A percentile compares a stretch with the other conserved stretches of the same genome.
Conservation (phyloP, 1,284 basidiomycete species). For the Thecaphora frezii region DNA sequence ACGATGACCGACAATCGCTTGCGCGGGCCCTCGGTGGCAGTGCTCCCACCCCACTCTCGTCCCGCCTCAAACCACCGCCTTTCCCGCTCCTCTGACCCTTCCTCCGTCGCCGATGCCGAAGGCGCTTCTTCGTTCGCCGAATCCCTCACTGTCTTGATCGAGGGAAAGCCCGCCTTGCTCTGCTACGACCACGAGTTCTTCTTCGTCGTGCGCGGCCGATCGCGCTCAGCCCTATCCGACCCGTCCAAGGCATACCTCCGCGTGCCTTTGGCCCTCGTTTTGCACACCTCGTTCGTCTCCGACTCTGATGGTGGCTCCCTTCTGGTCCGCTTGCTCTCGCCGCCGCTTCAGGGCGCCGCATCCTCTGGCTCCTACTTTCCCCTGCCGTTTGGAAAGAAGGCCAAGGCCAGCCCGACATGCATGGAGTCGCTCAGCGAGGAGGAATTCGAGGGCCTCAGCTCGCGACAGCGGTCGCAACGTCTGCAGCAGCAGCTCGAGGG, state of each 20-base stretch:
- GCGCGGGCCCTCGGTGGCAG: not conserved
- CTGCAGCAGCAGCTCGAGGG: slow-evolving; percentile 38
- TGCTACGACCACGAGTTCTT: slow-evolving; percentile 43
- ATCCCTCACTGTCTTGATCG: slow-evolving; percentile 36
- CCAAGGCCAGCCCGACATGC: slow-evolving; percentile 11
- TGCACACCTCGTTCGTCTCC: slow-evolving; percentile 45
- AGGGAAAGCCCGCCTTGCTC: slow-evolving; percentile 43
- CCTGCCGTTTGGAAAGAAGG: no score
- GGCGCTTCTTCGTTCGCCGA: not conserved
- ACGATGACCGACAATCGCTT: not conserved
- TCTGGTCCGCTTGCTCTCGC: slow-evolving; percentile 43
- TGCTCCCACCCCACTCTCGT: not conserved
- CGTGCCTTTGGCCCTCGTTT: slow-evolving; percentile 38
- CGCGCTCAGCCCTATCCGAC: slow-evolving; percentile 6
- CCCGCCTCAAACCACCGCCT: not conserved
- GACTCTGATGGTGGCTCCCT: slow-evolving; percentile 52
- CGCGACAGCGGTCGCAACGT: slow-evolving; percentile 11
- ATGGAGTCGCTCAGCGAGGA: slow-evolving; percentile 20
- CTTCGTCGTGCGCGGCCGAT: slow-evolving; percentile 31
- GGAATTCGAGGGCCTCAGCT: slow-evolving; percentile 9
- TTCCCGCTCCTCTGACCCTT: not conserved
- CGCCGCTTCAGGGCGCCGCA: slow-evolving; percentile 16
- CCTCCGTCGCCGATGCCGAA: not conserved
- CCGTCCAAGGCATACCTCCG: slow-evolving; percentile 25
- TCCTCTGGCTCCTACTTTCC: slow-evolving; percentile 22